phyloP scores from a whole-genome alignment of 2,329 filamentous ascomycete genomes.

The Tolypocladium nubicola region DNA sequence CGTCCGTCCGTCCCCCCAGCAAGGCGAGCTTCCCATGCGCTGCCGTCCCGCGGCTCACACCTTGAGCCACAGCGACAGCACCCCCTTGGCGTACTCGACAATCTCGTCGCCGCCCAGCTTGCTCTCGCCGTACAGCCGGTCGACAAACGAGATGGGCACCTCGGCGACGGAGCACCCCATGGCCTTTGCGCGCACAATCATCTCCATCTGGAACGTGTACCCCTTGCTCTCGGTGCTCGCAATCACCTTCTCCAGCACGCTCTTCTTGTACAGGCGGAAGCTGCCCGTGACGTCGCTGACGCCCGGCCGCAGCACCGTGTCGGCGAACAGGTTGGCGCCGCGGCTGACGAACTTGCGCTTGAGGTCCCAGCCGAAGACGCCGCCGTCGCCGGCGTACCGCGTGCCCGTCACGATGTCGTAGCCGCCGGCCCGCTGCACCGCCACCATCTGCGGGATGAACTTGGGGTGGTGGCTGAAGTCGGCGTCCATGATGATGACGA shows the following conservation, averaged over 20 bases:
- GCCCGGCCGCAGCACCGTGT: constrained; percentile 84
- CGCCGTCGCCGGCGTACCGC: constrained; percentile 78
- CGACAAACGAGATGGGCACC: constrained; percentile 93
- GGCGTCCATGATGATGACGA: constrained; percentile 99
- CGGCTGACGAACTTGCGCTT: constrained; percentile 78
- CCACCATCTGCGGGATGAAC: constrained; percentile 93
- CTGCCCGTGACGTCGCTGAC: constrained; percentile 93
- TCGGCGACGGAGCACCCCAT: constrained; percentile 92
- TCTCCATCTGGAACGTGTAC: constrained; percentile 99
- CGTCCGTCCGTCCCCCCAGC: not conserved
- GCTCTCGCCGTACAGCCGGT: constrained; percentile 87
- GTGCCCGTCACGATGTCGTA: constrained; percentile 98
- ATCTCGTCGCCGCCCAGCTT: constrained; percentile 95
- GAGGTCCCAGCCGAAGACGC: constrained; percentile 94
- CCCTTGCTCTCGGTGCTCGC: constrained; percentile 87
- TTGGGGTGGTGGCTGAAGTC: constrained; percentile 99
- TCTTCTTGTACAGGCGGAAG: constrained; percentile 90
- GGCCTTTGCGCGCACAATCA: constrained; percentile 95
- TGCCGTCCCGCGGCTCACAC: constrained; percentile 34
- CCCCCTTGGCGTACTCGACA: constrained; percentile 87
- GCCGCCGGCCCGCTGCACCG: constrained; percentile 61
- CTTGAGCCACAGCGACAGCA: constrained; percentile 67
- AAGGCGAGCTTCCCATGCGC: not conserved
- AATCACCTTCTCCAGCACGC: constrained; percentile 83
- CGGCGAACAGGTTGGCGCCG: constrained; percentile 89